Percentiles rank a stretch among this genome's conserved stretches.
These are phyloP conservation scores for Ascochyta fabae DNA, from an alignment of 2,329 filamentous ascomycete genomes.

Conservation along the genomic window DNA sequence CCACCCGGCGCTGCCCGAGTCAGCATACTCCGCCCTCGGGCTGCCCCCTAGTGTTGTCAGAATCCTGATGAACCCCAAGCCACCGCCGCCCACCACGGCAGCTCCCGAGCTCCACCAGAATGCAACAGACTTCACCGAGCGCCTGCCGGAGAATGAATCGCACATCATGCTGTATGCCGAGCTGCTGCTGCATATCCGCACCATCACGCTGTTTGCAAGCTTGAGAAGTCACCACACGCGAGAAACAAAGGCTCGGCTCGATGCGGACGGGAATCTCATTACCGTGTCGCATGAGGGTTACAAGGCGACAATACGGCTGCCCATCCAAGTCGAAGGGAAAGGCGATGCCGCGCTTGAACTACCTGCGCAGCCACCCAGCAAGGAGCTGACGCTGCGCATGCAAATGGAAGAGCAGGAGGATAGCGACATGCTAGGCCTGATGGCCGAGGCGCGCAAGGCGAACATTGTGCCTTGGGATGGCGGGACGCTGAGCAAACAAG, in stretches of 20 bases:
- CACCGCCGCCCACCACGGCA: slow-evolving; percentile 28
- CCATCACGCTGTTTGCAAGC: slow-evolving; percentile 63
- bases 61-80: slow-evolving; percentile 43
- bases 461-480: slow-evolving; percentile 55
- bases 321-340: slow-evolving; percentile 52
- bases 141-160: slow-evolving; percentile 39
- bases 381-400: slow-evolving; percentile 62
- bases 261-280: slow-evolving; percentile 53
- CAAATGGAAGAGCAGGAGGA: slow-evolving; percentile 55
- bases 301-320: slow-evolving; percentile 54
- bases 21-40: slow-evolving; percentile 45
- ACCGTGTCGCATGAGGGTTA: slow-evolving; percentile 56
- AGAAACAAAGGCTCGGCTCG: slow-evolving; percentile 53
- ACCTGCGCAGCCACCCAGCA: slow-evolving; percentile 53
- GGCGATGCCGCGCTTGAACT: slow-evolving; percentile 58
- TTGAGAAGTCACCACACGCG: slow-evolving; percentile 53
- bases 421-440: slow-evolving; percentile 38
- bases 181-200: slow-evolving; percentile 65
- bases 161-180: slow-evolving; percentile 62
- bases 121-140: slow-evolving; percentile 27
- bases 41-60: slow-evolving; percentile 39
- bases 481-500: slow-evolving; percentile 34
- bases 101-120: slow-evolving; percentile 43
- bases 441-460: slow-evolving; percentile 40
- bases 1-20: slow-evolving; percentile 39